These are phyloP conservation scores for Epichloe gansuensis DNA, from an alignment of 2,329 filamentous ascomycete species.

Conservation along the genomic window DNA sequence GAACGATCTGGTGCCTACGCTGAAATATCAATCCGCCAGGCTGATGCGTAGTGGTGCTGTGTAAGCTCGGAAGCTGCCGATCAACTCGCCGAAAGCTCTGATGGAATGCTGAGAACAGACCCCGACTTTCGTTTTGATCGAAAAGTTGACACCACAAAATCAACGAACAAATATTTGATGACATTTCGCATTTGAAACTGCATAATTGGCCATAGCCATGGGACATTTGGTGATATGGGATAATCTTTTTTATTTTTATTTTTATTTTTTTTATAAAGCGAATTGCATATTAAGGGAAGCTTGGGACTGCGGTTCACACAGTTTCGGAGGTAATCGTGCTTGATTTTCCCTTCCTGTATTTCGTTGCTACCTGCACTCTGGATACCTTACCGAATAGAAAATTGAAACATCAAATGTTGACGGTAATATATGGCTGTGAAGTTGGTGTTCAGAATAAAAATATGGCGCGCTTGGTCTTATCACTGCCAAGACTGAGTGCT, in stretches of 20 bases:
- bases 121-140: too few relatives aligned
- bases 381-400: conserved; percentile 1
- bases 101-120: background rate
- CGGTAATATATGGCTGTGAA: too few relatives aligned
- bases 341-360: background rate
- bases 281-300: background rate
- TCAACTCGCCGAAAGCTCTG: background rate
- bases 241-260: background rate
- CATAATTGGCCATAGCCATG: background rate
- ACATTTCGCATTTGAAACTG: background rate
- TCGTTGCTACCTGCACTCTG: background rate
- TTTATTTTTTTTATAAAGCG: background rate
- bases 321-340: background rate
- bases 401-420: too few relatives aligned
- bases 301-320: background rate
- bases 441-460: too few relatives aligned
- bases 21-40: conserved; percentile 32
- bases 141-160: background rate
- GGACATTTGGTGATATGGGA: background rate
- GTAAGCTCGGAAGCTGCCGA: background rate
- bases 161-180: background rate
- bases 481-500: too few relatives aligned
- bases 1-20: conserved; percentile 25
- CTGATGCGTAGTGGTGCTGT: conserved; percentile 21
- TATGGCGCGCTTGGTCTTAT: too few relatives aligned